phyloP scores from a whole-genome alignment of 2,329 filamentous ascomycete species.

The Calonectria honghensis region DNA sequence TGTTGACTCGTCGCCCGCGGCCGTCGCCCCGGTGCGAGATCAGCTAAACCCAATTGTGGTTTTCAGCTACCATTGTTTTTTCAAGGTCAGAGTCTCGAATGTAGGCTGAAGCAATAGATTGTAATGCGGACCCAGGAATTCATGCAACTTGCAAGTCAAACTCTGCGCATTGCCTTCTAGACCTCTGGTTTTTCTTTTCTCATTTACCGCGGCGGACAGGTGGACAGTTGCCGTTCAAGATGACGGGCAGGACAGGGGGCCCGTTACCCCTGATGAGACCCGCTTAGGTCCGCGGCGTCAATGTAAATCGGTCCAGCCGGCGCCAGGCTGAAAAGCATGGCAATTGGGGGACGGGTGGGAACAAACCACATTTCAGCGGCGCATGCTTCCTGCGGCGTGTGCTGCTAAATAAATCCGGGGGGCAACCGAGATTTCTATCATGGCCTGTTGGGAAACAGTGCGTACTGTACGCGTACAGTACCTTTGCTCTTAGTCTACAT shows the following conservation, averaged over 20 bases:
- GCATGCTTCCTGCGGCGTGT: conserved; percentile 38
- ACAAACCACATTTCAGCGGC: conserved; percentile 7
- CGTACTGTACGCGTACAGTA: conserved; percentile 36
- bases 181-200: conserved; percentile 21
- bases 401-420: conserved; percentile 50
- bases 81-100: neutral
- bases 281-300: conserved; percentile 42
- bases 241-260: conserved; percentile 32
- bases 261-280: conserved; percentile 42
- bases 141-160: neutral
- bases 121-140: conserved; percentile 43
- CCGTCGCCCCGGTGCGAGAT: neutral
- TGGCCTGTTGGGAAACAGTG: conserved; percentile 39
- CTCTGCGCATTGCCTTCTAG: conserved; percentile 30
- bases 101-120: neutral
- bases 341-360: conserved; percentile 22
- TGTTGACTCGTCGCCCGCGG: neutral
- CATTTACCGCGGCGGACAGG: conserved; percentile 19
- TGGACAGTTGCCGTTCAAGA: conserved; percentile 27
- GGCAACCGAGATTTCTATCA: conserved; percentile 23
- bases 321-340: conserved; percentile 31
- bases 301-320: conserved; percentile 47
- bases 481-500: conserved; percentile 17
- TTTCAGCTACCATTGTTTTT: neutral
- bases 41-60: neutral